Evolutionary conservation across 2,329 filamentous ascomycete species (phyloP), one percentile per base, ranked within the genome.

Genomic region (Sclerotinia glacialis): DNA sequence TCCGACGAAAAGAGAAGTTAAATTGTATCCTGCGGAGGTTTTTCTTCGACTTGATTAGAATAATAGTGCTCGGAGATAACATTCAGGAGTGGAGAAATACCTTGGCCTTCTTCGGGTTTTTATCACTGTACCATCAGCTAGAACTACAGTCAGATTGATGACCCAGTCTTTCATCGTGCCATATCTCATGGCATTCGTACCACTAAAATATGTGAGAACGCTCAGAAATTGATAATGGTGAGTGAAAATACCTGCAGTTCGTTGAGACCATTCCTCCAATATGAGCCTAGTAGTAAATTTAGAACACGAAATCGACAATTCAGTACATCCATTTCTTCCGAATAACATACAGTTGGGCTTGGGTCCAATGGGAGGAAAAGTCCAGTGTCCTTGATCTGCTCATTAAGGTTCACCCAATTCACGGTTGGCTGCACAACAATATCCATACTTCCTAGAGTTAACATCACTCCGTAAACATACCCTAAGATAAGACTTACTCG

Each of bases 341-440:
- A n/a, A 26, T 21, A 18, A 56, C 65, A 28, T n/a, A 56, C 59
- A 70, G 81, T 85, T 60, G 85, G 85, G 67, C 69, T 78, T 14
- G 93, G 93, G 73, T 97, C 93, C 5, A 96, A 87, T 1, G 93
- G 93, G 75, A 97, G 95, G 79, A 97, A 97, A 2, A 97, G 84
- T 0, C 91, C 91, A 3, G 85, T 88, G 21, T 84, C 82, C 76
- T 89, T 85, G 54, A 88, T 76, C 72, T 84, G 78, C 70, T 89
- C 85, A 73, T 97, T 97, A 66, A 97, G 80, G 64, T 90, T 86
- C 83, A 95, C 91, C 92, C 92, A 97, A 16, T 89, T 88, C 8
- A 97, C 88, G 9, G 89, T 90, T 2, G 93, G 93, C 77, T 97
- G 93, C 2, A 97, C 92, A 5, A 96, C 90, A 61, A 96, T 83